Base-by-base conservation (phyloP, 345 rosid genomes). In the Acer saccharum region DNA sequence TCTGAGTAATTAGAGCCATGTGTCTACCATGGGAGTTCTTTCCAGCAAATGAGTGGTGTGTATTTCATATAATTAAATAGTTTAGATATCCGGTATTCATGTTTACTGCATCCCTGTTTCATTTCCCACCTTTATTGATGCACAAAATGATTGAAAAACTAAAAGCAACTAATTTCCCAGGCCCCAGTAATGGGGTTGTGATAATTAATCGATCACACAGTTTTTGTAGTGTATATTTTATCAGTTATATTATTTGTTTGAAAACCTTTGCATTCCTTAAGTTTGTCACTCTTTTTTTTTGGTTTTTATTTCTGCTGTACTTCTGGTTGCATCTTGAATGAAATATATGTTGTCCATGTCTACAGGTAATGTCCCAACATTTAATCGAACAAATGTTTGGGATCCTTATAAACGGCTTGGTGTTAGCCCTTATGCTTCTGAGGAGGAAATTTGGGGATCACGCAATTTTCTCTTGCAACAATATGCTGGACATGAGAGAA, bases 381-480 rank as follows among this genome's bases (percentile, higher is more conserved):
- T 96, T 76, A 90, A 97, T 6, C 87, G 98, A 67, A 65, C 74
- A 41, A 91, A 81, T 69, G 92, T 94, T 69, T 90, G 98, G 99
- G 93, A 96, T 76, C 99, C 99, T 6, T 94, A 90, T 82, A 96
- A 83, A 77, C 92, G 98, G 69, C 84, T 96, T 65, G 98, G 98
- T 7, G 60, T 94, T 29, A 87, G 91, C 75, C 91, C 86, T 18
- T 88, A 90, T 77, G 98, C 99, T 78, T 89, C 97, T 0, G 98
- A 92, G 87, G 98, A 96, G 75, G 99, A 96, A 83, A 87, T 96
- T 78, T 96, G 97, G 99, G 91, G 92, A 7, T 89, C 99, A 0
- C 98, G 99, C 79, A 94, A 96, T 87, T 96, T 96, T 76, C 98
- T 96, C 72, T 54, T 92, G 73, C 80, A 92, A 73, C 97, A 96